Evolutionary conservation across 1,284 basidiomycete species (phyloP).

Genomic region (Leccinum fallax): DNA sequence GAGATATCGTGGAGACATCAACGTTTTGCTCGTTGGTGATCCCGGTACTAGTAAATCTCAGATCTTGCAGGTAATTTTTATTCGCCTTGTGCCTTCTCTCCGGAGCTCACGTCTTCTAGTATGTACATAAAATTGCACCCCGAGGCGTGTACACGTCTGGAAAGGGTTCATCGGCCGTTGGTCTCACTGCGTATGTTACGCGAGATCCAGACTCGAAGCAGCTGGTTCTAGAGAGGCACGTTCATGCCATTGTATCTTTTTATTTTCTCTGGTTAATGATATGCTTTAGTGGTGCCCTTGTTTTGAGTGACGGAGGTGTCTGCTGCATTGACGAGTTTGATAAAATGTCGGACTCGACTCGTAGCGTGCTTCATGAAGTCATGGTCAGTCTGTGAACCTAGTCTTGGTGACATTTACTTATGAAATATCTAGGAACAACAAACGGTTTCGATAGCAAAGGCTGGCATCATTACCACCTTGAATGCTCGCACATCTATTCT

Average conservation of each 20-base stretch:
- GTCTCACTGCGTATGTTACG: constrained; percentile 97
- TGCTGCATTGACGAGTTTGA: constrained; percentile 99
- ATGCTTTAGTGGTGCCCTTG: constrained; percentile 84
- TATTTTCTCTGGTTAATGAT: constrained; percentile 2
- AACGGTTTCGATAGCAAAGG: constrained; percentile 99
- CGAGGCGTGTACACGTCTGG: constrained; percentile 97
- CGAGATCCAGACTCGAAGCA: constrained; percentile 98
- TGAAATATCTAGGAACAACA: constrained; percentile 80
- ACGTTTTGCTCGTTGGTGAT: constrained; percentile 95
- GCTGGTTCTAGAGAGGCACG: constrained; percentile 90
- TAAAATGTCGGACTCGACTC: constrained; percentile 97
- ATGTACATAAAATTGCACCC: constrained; percentile 98
- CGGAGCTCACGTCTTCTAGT: constrained; percentile 50
- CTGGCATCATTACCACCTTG: constrained; percentile 97
- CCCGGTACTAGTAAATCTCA: constrained; percentile 98
- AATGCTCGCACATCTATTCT: constrained; percentile 97
- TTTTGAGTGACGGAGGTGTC: constrained; percentile 95
- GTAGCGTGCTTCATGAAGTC: constrained; percentile 97
- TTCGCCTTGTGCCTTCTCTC: neutral
- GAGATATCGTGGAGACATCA: constrained; percentile 96
- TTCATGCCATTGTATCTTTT: neutral
- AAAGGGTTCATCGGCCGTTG: constrained; percentile 97
- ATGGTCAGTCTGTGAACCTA: constrained; percentile 65
- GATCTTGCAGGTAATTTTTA: constrained; percentile 74
- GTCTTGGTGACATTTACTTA: constrained; percentile 7